Evolutionary conservation across 2,329 filamentous ascomycete genomes (phyloP), one percentile per base, ranked within the genome.

Genomic region (Volutella citrinella): DNA sequence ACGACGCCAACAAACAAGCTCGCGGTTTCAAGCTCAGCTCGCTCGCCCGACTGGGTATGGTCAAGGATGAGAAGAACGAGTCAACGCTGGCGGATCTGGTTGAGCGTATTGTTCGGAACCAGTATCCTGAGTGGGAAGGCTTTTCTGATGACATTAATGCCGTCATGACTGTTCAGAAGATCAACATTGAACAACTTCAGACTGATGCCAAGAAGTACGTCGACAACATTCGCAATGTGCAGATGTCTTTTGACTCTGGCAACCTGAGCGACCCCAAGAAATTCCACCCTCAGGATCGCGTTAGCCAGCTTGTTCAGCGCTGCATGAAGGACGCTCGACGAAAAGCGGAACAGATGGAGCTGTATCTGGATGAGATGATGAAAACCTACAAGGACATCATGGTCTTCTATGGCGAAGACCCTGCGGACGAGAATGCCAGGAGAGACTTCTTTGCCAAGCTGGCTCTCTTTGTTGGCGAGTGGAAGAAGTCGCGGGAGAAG

Each of bases 41-140:
- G 6, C 80, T 98, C 30, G 87, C 87, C 18, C 82, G 93, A 35
- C 71, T 98, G 35, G 90, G 85, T 42, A 97, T 98, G 90, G 87
- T 97, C 56, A 98, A 98, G 68, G 93, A 98, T 58, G 89, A 95
- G 69, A 96, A 96, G 75, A 98, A 98, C 63, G 86, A 97, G 63
- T 91, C 88, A 2, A 96, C 89, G 1, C 84, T 98, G 57, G 89
- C 91, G 36, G 93, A 98, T 63, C 77, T 97, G 26, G 89, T 98
- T 26, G 93, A 98, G 65, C 85, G 91, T 49, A 95, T 96, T 49
- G 91, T 97, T 38, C 85, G 93, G 46, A 93, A 88, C 57, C 91
- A 97, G 59, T 98, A 97, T 49, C 86, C 91, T 4, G 87, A 96
- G 61, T 97, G 90, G 87, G 90, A 96, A 63, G 75, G 75, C 20